phyloP scores from a whole-genome alignment of 345 rosid species.

The Excoecaria cochinchinensis region DNA sequence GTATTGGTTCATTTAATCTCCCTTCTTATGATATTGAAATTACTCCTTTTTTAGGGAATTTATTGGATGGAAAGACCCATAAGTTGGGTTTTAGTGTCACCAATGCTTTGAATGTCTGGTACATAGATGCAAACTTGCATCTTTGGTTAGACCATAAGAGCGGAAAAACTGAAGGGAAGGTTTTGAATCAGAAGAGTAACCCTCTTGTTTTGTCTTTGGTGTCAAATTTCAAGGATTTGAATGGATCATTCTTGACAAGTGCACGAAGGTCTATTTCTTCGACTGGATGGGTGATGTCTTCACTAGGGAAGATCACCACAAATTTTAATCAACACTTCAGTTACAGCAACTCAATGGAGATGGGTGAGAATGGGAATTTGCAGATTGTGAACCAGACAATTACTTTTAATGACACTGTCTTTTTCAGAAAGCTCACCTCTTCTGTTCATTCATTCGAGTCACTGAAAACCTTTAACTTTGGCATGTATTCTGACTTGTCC shows the following conservation, averaged over 20 bases:
- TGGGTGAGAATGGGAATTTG: constrained; percentile 44
- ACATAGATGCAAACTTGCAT: constrained; percentile 81
- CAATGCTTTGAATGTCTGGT: constrained; percentile 82
- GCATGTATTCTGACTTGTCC: constrained; percentile 29
- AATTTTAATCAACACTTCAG: constrained; percentile 45
- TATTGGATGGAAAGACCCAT: constrained; percentile 68
- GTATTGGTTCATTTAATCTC: constrained; percentile 73
- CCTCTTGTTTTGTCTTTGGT: constrained; percentile 38
- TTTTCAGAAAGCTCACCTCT: constrained; percentile 31
- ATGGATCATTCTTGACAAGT: constrained; percentile 55
- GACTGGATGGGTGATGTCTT: constrained; percentile 63
- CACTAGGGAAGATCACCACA: constrained; percentile 60
- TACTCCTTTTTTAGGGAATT: constrained; percentile 58
- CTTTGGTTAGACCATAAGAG: constrained; percentile 66
- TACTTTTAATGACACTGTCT: constrained; percentile 44
- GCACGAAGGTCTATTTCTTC: constrained; percentile 52
- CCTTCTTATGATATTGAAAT: constrained; percentile 87
- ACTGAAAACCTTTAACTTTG: constrained; percentile 46
- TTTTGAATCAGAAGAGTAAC: constrained; percentile 38
- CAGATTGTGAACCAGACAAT: constrained; percentile 67
- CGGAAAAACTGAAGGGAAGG: constrained; percentile 52
- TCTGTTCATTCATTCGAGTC: constrained; percentile 31
- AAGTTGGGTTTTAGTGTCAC: constrained; percentile 63
- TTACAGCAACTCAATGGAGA: constrained; percentile 57
- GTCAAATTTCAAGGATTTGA: constrained; percentile 45